phyloP scores from a whole-genome alignment of 768 basidiomycete genomes.

The Tephrocybe rancida region DNA sequence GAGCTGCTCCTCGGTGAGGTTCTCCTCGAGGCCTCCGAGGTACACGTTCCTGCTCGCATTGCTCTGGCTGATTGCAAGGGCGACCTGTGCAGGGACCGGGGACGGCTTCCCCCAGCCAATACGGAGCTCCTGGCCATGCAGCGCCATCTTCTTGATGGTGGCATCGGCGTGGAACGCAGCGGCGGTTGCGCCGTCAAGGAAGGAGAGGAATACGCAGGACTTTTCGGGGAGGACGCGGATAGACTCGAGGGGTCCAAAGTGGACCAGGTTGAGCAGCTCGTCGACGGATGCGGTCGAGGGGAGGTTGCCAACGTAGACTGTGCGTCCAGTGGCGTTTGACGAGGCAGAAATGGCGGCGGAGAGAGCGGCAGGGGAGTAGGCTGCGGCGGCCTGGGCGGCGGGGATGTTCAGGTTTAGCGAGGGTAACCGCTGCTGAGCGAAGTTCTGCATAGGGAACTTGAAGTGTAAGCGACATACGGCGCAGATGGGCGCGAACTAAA shows the following conservation, averaged over 20 bases:
- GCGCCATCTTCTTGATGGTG: conserved; percentile 86
- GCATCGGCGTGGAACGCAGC: conserved; percentile 98
- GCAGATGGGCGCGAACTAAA: conserved; percentile 7
- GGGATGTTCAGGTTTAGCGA: conserved; percentile 71
- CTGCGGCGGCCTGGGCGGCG: conserved; percentile 56
- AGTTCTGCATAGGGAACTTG: conserved; percentile 37
- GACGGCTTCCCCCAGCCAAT: conserved; percentile 99
- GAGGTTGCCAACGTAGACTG: conserved; percentile 96
- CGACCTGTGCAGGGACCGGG: conserved; percentile 83
- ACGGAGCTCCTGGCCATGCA: conserved; percentile 96
- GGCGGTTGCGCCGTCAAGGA: conserved; percentile 91
- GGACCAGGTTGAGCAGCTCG: conserved; percentile 95
- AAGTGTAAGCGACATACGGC: conserved; percentile 7
- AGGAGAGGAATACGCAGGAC: conserved; percentile 96
- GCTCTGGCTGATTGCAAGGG: conserved; percentile 86
- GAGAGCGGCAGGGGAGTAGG: conserved; percentile 79
- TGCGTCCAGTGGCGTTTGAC: conserved; percentile 75
- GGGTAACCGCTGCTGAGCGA: conserved; percentile 62
- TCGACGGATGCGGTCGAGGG: conserved; percentile 96
- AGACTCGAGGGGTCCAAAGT: conserved; percentile 95
- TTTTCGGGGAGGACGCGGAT: conserved; percentile 96
- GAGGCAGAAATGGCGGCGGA: conserved; percentile 72
- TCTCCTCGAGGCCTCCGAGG: conserved; percentile 90
- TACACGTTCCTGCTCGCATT: conserved; percentile 97
- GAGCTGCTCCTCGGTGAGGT: conserved; percentile 87